These are phyloP conservation scores for Solanum sitiens DNA, from an alignment of 257 asterid species.

Conservation along the genomic window DNA sequence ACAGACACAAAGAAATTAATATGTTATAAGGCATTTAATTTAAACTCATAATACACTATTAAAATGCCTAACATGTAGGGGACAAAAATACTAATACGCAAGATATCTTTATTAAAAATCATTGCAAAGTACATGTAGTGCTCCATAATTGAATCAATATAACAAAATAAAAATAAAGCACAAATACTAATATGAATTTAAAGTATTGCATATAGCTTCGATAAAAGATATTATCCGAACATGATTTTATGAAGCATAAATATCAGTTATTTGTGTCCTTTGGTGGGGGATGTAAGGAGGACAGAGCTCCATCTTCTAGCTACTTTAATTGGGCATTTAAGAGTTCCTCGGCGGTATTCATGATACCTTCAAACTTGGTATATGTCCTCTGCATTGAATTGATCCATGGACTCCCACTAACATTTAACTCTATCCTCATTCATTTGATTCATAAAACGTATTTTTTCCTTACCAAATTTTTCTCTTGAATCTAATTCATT, in stretches of 20 bases:
- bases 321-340: background rate
- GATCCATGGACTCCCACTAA: background rate
- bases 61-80: background rate
- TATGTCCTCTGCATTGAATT: background rate
- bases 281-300: background rate
- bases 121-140: background rate
- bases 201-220: background rate
- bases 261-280: background rate
- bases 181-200: background rate
- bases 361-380: background rate
- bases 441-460: background rate
- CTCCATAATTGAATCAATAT: background rate
- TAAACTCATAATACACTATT: background rate
- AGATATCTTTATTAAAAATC: background rate
- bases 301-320: background rate
- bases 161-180: background rate
- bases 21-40: background rate
- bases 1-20: background rate
- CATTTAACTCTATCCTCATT: background rate
- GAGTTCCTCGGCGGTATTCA: background rate
- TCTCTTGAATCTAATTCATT: background rate
- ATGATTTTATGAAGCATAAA: background rate
- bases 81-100: background rate
- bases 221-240: background rate
- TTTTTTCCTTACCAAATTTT: background rate